Conservation (phyloP, 345 rosid genomes). For the Cardamine resedifolia region DNA sequence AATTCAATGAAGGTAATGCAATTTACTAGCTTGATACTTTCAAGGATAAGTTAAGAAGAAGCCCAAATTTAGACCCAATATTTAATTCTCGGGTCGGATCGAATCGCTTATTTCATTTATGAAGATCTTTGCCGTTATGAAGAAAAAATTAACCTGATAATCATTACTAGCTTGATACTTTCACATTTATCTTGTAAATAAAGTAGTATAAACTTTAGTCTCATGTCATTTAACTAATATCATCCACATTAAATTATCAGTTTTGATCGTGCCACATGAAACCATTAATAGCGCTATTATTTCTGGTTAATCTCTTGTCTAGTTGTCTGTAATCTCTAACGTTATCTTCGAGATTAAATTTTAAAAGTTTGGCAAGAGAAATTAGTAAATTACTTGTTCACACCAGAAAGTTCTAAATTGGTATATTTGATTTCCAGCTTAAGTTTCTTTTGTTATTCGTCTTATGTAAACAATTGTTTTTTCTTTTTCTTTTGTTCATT, state of each 20-base stretch:
- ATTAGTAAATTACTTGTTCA: not conserved
- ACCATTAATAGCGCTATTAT: not conserved
- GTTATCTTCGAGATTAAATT: not conserved
- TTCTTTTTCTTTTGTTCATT: not conserved
- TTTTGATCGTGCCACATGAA: not conserved
- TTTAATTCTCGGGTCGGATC: too few species aligned
- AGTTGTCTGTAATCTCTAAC: not conserved
- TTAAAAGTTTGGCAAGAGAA: not conserved
- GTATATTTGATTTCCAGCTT: not conserved
- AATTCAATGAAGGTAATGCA: not conserved
- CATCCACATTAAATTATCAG: not conserved
- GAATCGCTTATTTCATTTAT: too few species aligned
- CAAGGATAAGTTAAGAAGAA: too few species aligned
- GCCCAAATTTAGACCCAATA: too few species aligned
- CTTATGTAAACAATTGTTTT: not conserved
- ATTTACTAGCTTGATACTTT: too few species aligned
- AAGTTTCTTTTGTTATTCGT: not conserved
- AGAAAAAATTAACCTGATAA: too few species aligned
- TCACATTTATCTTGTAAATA: too few species aligned
- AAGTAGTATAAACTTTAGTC: too few species aligned
- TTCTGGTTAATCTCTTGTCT: conserved; percentile 1
- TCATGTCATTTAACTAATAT: too few species aligned
- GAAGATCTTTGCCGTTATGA: too few species aligned
- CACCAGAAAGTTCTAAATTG: not conserved
- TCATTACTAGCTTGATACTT: too few species aligned